Conservation (phyloP, 2,329 filamentous ascomycete species). For the Mycosphaerella sp. region DNA sequence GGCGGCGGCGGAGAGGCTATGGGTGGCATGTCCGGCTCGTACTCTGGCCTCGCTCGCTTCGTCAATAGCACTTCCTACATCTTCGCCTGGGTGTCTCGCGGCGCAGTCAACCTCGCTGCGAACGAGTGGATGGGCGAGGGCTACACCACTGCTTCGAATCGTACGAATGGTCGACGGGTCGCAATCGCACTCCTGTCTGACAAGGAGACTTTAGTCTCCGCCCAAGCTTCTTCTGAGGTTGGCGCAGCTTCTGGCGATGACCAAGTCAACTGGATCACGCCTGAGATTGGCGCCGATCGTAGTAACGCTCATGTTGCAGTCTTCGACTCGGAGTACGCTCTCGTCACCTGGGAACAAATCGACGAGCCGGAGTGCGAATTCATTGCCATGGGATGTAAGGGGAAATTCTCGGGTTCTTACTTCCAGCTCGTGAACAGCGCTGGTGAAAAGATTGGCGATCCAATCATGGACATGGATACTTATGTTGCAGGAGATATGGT, state of each 20-base stretch:
- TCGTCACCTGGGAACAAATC: constrained; percentile 59
- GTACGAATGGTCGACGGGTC: constrained; percentile 55
- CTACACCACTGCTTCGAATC: constrained; percentile 49
- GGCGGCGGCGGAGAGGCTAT: constrained; percentile 52
- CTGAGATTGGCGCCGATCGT: constrained; percentile 43
- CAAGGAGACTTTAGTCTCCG: constrained; percentile 52
- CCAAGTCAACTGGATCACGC: constrained; percentile 57
- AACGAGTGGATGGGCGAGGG: constrained; percentile 55
- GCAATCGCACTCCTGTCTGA: constrained; percentile 53
- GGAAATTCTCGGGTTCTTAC: constrained; percentile 53
- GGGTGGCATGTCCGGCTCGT: constrained; percentile 59
- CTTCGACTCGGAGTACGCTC: constrained; percentile 48
- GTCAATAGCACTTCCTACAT: constrained; percentile 49
- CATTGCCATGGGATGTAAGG: constrained; percentile 55
- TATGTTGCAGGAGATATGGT: constrained; percentile 59
- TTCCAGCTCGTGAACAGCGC: constrained; percentile 52
- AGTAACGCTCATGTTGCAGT: constrained; percentile 55
- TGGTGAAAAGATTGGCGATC: constrained; percentile 49
- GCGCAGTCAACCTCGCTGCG: constrained; percentile 49
- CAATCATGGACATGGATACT: constrained; percentile 48
- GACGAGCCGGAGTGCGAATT: constrained; percentile 50
- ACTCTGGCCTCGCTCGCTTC: constrained; percentile 53
- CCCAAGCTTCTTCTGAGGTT: constrained; percentile 50
- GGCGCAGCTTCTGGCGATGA: constrained; percentile 48
- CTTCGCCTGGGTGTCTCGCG: constrained; percentile 58